A percentile compares a stretch with the other conserved stretches of the same genome.
phyloP scores from a whole-genome alignment of 331 rosid species.

The Phaseolus coccineus region DNA sequence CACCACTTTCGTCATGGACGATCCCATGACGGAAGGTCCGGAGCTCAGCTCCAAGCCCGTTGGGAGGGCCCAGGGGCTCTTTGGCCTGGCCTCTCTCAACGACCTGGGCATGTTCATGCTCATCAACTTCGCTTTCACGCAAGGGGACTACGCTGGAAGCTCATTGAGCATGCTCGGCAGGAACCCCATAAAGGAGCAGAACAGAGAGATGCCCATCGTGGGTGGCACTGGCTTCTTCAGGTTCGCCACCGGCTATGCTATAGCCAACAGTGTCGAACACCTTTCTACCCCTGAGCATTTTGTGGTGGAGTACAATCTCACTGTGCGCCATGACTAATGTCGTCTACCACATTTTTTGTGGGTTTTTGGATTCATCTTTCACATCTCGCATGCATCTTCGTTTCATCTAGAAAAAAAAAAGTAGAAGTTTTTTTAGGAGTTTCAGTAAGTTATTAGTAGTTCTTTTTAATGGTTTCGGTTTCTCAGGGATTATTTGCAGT shows the following conservation, averaged over 20 bases:
- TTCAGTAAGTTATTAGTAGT: too few species aligned
- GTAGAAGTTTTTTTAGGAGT: too few species aligned
- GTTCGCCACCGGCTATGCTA: conserved; percentile 58
- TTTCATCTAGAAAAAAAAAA: too few species aligned
- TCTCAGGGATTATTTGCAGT: too few species aligned
- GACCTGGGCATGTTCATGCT: conserved; percentile 54
- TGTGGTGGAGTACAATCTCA: conserved; percentile 59
- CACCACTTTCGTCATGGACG: conserved; percentile 49
- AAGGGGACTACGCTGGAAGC: conserved; percentile 57
- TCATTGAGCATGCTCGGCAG: conserved; percentile 61
- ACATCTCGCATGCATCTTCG: too few species aligned
- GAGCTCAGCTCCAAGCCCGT: conserved; percentile 52
- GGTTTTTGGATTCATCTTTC: too few species aligned
- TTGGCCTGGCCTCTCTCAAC: conserved; percentile 55
- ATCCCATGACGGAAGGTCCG: conserved; percentile 58
- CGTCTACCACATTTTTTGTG: too few species aligned
- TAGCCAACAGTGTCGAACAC: conserved; percentile 53
- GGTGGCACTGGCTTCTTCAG: conserved; percentile 67
- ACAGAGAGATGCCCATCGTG: conserved; percentile 62
- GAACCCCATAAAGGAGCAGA: conserved; percentile 48
- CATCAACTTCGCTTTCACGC: conserved; percentile 48
- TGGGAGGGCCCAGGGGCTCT: conserved; percentile 70
- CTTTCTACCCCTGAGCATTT: conserved; percentile 51
- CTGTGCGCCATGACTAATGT: conserved; percentile 49
- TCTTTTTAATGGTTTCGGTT: too few species aligned